A percentile compares a stretch with the other conserved stretches of the same genome.
Conservation (phyloP, 495 filamentous ascomycete genomes). For the Penicillium diatomitis region DNA sequence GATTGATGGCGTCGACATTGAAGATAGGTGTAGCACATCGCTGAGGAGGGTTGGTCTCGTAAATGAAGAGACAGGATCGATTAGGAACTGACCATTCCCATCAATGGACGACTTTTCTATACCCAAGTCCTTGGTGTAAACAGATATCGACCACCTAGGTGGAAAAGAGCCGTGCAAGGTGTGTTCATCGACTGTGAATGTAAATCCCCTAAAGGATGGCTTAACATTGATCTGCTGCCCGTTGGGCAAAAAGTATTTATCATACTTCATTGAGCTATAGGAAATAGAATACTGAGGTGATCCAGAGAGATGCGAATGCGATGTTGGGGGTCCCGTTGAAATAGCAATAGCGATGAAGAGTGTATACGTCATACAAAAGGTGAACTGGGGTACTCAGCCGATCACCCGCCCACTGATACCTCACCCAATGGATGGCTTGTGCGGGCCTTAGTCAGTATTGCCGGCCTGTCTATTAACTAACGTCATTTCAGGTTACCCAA, state of each 20-base stretch:
- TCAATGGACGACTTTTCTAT: neutral
- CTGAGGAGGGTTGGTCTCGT: neutral
- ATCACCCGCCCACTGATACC: neutral
- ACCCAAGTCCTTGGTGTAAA: neutral
- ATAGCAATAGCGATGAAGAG: neutral
- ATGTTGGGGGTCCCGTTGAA: neutral
- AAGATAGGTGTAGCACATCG: slow-evolving; percentile 1
- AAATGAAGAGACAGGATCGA: neutral
- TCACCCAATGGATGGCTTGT: neutral
- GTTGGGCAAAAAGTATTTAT: neutral
- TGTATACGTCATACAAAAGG: neutral
- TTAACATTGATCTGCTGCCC: neutral
- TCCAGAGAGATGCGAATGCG: neutral
- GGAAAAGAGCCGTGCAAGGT: neutral
- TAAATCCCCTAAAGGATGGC: neutral
- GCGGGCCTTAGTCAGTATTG: neutral
- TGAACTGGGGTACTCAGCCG: neutral
- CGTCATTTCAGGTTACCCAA: too few relatives aligned
- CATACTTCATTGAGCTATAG: neutral
- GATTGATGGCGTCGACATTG: neutral
- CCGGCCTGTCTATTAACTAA: too few relatives aligned
- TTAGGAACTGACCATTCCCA: neutral
- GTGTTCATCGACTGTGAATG: neutral
- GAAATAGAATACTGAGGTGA: neutral
- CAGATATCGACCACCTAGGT: neutral